phyloP scores from a whole-genome alignment of 805 yeast genomes.

The Trichomonascus vanleenenianus region DNA sequence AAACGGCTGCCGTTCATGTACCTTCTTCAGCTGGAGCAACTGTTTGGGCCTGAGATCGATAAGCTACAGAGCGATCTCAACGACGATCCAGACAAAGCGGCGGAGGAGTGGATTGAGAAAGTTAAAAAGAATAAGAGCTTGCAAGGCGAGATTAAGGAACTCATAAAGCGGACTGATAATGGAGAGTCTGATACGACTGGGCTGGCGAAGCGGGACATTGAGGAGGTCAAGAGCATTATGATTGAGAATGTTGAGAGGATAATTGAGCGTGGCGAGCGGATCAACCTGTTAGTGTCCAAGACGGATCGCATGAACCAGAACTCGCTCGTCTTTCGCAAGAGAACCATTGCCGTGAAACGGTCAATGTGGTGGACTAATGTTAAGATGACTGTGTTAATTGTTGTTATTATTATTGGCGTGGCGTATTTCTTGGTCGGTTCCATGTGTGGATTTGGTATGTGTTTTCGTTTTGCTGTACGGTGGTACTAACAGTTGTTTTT shows the following conservation, averaged over 20 bases:
- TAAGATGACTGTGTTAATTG: constrained; percentile 12
- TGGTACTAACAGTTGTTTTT: background rate
- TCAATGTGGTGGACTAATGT: constrained; percentile 60
- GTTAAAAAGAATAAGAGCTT: background rate
- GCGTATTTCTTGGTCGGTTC: constrained; percentile 1
- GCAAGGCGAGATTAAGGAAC: constrained; percentile 3
- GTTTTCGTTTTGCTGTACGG: background rate
- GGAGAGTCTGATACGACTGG: constrained; percentile 21
- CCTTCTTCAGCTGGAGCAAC: constrained; percentile 16
- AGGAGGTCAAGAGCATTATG: constrained; percentile 61
- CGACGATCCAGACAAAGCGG: background rate
- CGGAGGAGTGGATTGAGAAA: constrained; percentile 1
- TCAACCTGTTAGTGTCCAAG: constrained; percentile 65
- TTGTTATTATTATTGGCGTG: background rate
- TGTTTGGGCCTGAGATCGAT: constrained; percentile 1
- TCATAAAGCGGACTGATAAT: constrained; percentile 7
- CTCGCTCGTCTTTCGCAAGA: constrained; percentile 61
- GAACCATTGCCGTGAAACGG: constrained; percentile 54
- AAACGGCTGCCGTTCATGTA: constrained; percentile 20
- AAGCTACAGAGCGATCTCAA: no score
- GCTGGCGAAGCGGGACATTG: constrained; percentile 40
- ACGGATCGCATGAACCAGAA: constrained; percentile 64
- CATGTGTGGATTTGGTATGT: constrained; percentile 4
- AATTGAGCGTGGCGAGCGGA: constrained; percentile 70
- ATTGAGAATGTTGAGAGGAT: constrained; percentile 65